phyloP scores from a whole-genome alignment of 1,284 basidiomycete species.

The Xerocomus amazonicus region DNA sequence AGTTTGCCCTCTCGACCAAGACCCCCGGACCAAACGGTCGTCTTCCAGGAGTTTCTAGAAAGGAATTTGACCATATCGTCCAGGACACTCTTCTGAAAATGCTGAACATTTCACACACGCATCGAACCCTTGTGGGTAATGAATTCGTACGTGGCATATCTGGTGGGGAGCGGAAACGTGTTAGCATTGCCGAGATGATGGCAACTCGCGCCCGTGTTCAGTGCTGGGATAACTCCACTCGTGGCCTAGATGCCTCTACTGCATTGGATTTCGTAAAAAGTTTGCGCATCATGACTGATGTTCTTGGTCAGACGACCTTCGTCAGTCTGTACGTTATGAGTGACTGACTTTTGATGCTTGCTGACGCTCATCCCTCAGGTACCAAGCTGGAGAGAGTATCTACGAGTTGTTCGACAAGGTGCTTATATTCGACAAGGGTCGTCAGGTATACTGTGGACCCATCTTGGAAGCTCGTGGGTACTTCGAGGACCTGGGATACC shows the following conservation, averaged over 20 bases:
- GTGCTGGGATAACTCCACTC: conserved; percentile 80
- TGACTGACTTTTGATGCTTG: conserved; percentile 15
- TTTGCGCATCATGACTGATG: conserved; percentile 74
- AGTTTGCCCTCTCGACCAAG: conserved; percentile 65
- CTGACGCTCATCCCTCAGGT: conserved; percentile 39
- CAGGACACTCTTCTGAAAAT: conserved; percentile 67
- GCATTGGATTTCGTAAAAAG: conserved; percentile 77
- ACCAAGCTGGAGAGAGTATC: conserved; percentile 79
- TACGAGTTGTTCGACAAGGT: conserved; percentile 82
- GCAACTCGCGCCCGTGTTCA: conserved; percentile 74
- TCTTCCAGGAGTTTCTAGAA: conserved; percentile 56
- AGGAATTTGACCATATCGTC: conserved; percentile 56
- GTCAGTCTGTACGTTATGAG: conserved; percentile 59
- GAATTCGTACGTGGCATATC: conserved; percentile 83
- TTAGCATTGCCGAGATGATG: conserved; percentile 86
- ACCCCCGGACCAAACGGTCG: conserved; percentile 72
- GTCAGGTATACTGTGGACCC: conserved; percentile 80
- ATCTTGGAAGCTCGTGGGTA: conserved; percentile 70
- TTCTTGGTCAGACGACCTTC: conserved; percentile 73
- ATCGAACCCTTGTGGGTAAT: conserved; percentile 79
- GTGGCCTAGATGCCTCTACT: conserved; percentile 84
- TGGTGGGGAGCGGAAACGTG: conserved; percentile 84
- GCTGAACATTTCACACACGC: conserved; percentile 77
- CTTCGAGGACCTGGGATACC: conserved; percentile 77
- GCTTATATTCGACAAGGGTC: conserved; percentile 76